Base-by-base conservation (phyloP, 148 eudicot species). In the Rhododendron henanense region DNA sequence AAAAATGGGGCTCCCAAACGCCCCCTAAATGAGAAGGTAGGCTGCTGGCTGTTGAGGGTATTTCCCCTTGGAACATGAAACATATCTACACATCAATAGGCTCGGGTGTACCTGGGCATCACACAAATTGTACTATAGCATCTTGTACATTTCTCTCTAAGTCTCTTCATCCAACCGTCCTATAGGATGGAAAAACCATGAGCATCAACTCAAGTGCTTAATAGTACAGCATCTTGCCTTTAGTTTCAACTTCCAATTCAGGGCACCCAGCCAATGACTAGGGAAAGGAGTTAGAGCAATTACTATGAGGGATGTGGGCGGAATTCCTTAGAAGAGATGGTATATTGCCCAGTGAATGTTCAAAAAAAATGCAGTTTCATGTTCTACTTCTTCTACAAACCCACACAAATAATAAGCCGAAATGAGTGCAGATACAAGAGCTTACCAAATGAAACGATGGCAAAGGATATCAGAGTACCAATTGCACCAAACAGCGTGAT, bases 401-500 rank as follows among this genome's bases (percentile, higher is more conserved):
- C 57, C 5, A 31, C 81, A 53, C 39, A 53, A 61, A 81, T 63
- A 45, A 21, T 15, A 21, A 35, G 44, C 45, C 8, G 55, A 85
- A 78, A 63, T 48, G 31, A 87, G 10, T 14, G 48, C 57, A 35
- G 86, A 33, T 45, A 19, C 45, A 23, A 73, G 28, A 71, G 73
- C 91, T 83, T 90, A 94, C 97, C 97, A 25, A 92, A 87, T 84
- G 97, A 94, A 90, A 94, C 90, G 92, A 91, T 90, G 86, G 84
- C 88, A 83, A 93, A 93, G 35, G 97, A 94, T 90, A 94, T 93
- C 86, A 92, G 75, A 41, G 97, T 93, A 79, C 97, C 97, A 88
- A 94, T 53, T 5, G 93, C 94, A 83, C 97, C 97, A 91, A 94
- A 94, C 85, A 92, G 71, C 55, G 88, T 90, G 57, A 94, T 94